Base-by-base conservation (phyloP, 1,284 basidiomycete genomes). In the Puccinia brachypodii region DNA sequence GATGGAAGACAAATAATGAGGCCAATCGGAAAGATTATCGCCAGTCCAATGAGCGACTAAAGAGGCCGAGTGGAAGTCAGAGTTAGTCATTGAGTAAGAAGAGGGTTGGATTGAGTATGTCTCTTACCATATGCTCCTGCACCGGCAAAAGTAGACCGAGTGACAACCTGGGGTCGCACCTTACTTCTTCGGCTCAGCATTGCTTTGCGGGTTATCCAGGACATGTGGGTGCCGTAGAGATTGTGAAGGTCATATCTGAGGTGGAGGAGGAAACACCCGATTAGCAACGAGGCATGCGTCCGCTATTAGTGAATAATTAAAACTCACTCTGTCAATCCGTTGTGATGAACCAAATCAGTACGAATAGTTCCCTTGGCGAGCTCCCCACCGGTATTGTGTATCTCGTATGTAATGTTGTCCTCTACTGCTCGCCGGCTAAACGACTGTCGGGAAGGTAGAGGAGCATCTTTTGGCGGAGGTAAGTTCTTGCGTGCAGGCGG, bases 211-310 rank as follows among this genome's bases (percentile, higher is more conserved):
- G 91, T 92, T 11, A 88, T 88, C 9, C 88, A 87, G 9, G 90
- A 91, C 91, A 92, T 92, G 89, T 92, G 91, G 6, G 90, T 90
- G 0, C 92, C 92, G 85, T 90, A 92, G 16, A 92, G 85, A 83
- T 92, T 92, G 87, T 92, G 91, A 33, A 76, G 31, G 28, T 76
- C 50, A 74, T 83, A 83, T 19, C 62, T 58, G 40, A 58, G 56
- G 71, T 25, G 25, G 42, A 62, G 38, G 22, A 31, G 13, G 58
- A n/a, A n/a, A n/a, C 22, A 36, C 25, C 78, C 33, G 22, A 3
- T 66, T 22, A 66, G 62, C 16, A 8, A 40, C 1, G 36, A 16
- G 85, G 86, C 36, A 47, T 2, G 3, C 14, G 1, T 28, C 2
- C 25, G 50, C n/a, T 40, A 3, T 56, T 13, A 25, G 16, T 31